Base-by-base conservation (phyloP, 306 rosid species). In the Lathyrus tuberosus region DNA sequence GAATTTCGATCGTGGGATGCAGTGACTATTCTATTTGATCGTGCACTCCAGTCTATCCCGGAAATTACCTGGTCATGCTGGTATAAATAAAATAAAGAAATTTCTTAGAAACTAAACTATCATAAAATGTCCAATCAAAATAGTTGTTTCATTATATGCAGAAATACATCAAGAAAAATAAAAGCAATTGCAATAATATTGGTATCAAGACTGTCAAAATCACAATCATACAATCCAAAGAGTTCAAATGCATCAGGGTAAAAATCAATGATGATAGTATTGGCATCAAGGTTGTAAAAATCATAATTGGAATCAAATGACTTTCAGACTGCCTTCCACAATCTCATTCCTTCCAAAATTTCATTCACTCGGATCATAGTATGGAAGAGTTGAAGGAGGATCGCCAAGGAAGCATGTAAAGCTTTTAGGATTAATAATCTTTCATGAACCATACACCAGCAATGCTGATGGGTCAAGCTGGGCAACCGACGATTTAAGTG, bases 1-100 rank as follows among this genome's bases (percentile, higher is more conserved):
- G 99, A 94, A 86, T 89, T 91, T 37, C 97, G 91, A 86, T 91
- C 99, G 78, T 89, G 97, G 69, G 97, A 95, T 61, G 96, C 92
- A 33, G 96, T 91, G 64, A 95, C 99, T 52, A 95, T 95, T 81
- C 61, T 89, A 86, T 95, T 95, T 64, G 96, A 84, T 70, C 71
- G 87, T 28, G 84, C 62, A 64, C 97, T 91, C 99, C 99, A 94
- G 79, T 91, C 99, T 63, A 94, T 84, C 69, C 92, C 97, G 62
- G 92, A 88, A 71, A 94, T 63, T 77, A 94, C 79, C 83, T 94
- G 99, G 84, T 94, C 99, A 76, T 94, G 97, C 99, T 94, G 95
- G 95, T 17, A 20, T 46, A 26, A 81, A 20, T 65, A 76, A 47
- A 71, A 20, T 31, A 28, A 67, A 22, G 22, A 77, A 79, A 56